phyloP scores from a whole-genome alignment of 1,284 basidiomycete species.

The Somion occarium region DNA sequence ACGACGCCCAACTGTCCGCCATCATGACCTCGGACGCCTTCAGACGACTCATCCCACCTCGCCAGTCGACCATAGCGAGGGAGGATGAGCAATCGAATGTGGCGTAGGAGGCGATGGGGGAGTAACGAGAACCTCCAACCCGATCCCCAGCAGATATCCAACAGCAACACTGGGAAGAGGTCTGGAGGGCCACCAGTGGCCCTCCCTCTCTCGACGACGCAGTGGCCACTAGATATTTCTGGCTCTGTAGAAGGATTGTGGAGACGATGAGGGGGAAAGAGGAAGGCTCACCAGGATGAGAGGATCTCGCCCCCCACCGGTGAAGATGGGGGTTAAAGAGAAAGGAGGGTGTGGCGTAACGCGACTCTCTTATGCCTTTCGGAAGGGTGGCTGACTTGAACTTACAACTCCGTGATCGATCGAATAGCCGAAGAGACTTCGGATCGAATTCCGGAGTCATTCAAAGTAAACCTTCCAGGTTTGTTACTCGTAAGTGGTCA shows the following conservation, averaged over 20 bases:
- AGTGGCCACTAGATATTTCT: background rate
- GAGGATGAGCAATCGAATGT: background rate
- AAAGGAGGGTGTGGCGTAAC: background rate
- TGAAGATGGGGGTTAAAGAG: background rate
- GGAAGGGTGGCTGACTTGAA: too few relatives aligned
- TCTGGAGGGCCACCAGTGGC: background rate
- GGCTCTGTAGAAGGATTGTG: background rate
- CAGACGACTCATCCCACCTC: background rate
- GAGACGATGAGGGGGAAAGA: background rate
- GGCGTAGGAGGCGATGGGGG: too few relatives aligned
- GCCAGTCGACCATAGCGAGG: background rate
- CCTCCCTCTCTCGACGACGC: background rate
- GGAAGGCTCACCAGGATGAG: background rate
- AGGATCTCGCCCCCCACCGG: background rate
- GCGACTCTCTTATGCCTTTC: background rate
- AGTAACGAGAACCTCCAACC: too few relatives aligned
- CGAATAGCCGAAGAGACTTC: too few relatives aligned
- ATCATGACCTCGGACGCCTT: background rate
- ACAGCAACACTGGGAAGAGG: too few relatives aligned
- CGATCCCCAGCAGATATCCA: too few relatives aligned
- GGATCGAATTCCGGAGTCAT: too few relatives aligned
- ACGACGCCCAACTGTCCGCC: background rate
- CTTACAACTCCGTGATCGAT: too few relatives aligned
- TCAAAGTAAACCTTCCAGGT: too few relatives aligned
- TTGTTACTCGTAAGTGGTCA: too few relatives aligned